Conservation (phyloP, 2,329 filamentous ascomycete species). For the Chalara sp. region DNA sequence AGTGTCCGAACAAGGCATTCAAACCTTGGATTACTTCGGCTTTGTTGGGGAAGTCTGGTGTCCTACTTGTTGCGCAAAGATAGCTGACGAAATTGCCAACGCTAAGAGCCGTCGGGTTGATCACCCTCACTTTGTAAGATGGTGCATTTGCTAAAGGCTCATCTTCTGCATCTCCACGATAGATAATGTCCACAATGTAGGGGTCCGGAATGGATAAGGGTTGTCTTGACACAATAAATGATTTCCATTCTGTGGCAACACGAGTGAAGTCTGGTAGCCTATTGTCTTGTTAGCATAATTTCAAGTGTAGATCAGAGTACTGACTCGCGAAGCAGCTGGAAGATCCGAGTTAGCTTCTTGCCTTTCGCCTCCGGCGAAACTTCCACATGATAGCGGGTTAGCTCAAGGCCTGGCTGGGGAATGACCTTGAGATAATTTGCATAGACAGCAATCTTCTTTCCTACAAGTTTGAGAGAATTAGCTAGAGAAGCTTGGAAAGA, state of each 20-base stretch:
- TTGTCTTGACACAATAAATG: slow-evolving; percentile 19
- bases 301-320: too few species aligned
- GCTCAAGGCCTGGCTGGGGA: slow-evolving; percentile 12
- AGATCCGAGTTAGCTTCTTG: slow-evolving; percentile 21
- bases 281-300: too few species aligned
- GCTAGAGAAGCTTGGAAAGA: background rate
- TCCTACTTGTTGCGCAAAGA: slow-evolving; percentile 11
- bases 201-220: slow-evolving; percentile 11
- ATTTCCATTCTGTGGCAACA: slow-evolving; percentile 22
- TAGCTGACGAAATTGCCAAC: slow-evolving; percentile 14
- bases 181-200: slow-evolving; percentile 14
- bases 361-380: slow-evolving; percentile 18
- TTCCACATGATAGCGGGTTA: slow-evolving; percentile 24
- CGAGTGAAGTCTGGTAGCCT: slow-evolving; percentile 19
- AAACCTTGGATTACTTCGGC: slow-evolving; percentile 47
- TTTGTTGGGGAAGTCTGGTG: slow-evolving; percentile 27
- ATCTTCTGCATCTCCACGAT: slow-evolving; percentile 21
- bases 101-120: slow-evolving; percentile 14
- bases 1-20: slow-evolving; percentile 49
- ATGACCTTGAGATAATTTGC: slow-evolving; percentile 26
- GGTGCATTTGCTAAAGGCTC: slow-evolving; percentile 12
- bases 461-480: background rate
- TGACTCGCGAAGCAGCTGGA: slow-evolving; percentile 23
- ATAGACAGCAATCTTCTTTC: slow-evolving; percentile 17
- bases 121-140: slow-evolving; percentile 15